phyloP scores from a whole-genome alignment of 2,329 filamentous ascomycete species.

The Tolypocladium inflatum region DNA sequence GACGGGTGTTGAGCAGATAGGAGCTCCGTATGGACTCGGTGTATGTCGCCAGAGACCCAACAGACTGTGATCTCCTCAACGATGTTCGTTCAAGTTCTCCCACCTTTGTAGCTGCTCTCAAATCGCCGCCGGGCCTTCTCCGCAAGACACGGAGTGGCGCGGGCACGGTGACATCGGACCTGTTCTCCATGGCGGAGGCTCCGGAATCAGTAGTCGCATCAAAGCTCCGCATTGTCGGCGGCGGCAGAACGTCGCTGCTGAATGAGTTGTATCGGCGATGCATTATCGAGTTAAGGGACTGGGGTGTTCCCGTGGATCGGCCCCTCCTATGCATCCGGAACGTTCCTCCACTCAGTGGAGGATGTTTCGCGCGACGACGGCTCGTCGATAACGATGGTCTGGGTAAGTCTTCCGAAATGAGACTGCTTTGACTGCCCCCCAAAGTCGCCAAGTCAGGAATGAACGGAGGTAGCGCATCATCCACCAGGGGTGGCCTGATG shows the following conservation, averaged over 20 bases:
- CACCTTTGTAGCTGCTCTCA: constrained; percentile 58
- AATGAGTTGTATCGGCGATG: constrained; percentile 50
- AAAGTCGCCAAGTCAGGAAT: constrained; percentile 36
- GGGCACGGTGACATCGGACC: constrained; percentile 28
- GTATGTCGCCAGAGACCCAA: constrained; percentile 50
- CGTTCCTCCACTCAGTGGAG: constrained; percentile 17
- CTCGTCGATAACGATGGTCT: constrained; percentile 20
- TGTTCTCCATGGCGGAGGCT: constrained; percentile 36
- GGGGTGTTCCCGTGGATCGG: constrained; percentile 37
- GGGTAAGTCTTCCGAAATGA: constrained; percentile 21
- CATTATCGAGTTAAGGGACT: constrained; percentile 40
- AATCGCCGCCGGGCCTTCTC: constrained; percentile 64
- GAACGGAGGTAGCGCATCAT: constrained; percentile 35
- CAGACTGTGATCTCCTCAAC: constrained; percentile 45
- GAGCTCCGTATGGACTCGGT: constrained; percentile 52
- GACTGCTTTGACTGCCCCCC: constrained; percentile 14
- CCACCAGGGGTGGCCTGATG: constrained; percentile 22
- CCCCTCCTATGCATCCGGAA: constrained; percentile 32
- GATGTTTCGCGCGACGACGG: constrained; percentile 13
- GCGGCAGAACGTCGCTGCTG: constrained; percentile 42
- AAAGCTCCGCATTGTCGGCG: constrained; percentile 47
- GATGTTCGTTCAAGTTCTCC: constrained; percentile 45
- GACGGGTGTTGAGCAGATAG: constrained; percentile 34
- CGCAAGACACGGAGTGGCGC: constrained; percentile 55
- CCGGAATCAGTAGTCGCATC: constrained; percentile 50